Percentiles rank a stretch among this genome's conserved stretches.
Evolutionary conservation across 176 grass and related monocot genomes (phyloP).

Genomic region (Phragmites australis): DNA sequence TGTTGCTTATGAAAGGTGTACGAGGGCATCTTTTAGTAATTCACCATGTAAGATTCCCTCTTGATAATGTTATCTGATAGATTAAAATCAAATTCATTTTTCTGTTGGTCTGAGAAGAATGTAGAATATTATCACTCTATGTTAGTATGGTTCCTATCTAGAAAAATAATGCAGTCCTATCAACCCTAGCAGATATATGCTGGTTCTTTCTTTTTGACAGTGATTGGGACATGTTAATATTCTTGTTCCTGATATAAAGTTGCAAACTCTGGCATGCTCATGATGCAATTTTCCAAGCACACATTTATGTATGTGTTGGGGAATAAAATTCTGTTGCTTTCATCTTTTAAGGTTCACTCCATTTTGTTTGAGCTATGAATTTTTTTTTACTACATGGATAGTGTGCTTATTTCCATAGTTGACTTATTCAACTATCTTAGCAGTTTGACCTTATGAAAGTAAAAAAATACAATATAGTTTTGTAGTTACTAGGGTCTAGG

Average conservation of each 20-base stretch:
- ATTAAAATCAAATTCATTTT: constrained; percentile 30
- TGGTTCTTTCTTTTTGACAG: constrained; percentile 25
- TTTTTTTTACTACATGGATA: not conserved
- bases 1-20: not conserved
- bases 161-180: constrained; percentile 9
- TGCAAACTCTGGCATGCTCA: not conserved
- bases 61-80: not conserved
- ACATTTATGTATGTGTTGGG: not conserved
- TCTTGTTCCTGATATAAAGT: constrained; percentile 28
- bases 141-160: not conserved
- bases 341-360: not conserved
- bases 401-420: not conserved
- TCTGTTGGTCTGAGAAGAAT: constrained; percentile 22
- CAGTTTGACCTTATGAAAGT: not conserved
- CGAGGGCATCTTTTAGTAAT: not conserved
- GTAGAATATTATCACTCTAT: constrained; percentile 9
- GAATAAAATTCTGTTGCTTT: not conserved
- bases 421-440: not conserved
- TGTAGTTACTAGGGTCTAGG: not conserved
- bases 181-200: constrained; percentile 32
- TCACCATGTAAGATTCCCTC: not conserved
- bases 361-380: not conserved
- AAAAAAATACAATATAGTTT: not conserved
- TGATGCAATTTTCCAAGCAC: not conserved
- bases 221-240: constrained; percentile 36